These are phyloP conservation scores for Lactarius hengduanensis DNA, from an alignment of 768 basidiomycete genomes.

Conservation along the genomic window DNA sequence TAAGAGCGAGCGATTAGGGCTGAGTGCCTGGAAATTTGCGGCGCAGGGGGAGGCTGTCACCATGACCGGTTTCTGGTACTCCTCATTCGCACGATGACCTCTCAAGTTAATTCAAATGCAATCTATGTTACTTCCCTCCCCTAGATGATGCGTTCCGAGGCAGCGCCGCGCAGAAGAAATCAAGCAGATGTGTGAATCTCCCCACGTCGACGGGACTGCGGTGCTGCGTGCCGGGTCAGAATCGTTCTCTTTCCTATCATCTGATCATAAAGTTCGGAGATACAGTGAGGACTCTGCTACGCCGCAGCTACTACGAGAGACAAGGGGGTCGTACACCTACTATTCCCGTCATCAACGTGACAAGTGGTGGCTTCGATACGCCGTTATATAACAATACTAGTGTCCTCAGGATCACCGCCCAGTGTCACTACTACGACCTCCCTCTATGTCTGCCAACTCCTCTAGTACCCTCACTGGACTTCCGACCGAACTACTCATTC, in stretches of 20 bases:
- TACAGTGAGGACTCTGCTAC: neutral
- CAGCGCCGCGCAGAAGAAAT: neutral
- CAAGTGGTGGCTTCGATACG: neutral
- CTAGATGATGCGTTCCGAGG: neutral
- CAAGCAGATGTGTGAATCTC: neutral
- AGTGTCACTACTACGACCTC: neutral
- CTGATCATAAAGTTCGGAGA: neutral
- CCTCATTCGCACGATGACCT: neutral
- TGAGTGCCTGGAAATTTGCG: neutral
- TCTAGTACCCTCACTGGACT: neutral
- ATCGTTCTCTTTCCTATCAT: neutral
- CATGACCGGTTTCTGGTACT: neutral
- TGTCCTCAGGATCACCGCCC: neutral
- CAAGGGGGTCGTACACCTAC: neutral
- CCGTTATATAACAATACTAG: neutral
- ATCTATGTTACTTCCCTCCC: neutral
- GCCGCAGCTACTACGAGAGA: neutral
- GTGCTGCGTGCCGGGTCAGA: neutral
- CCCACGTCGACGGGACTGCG: neutral
- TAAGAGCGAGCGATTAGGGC: neutral
- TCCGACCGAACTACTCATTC: conserved; percentile 1
- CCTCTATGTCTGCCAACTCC: neutral
- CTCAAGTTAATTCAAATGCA: too few relatives aligned
- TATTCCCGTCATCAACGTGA: neutral
- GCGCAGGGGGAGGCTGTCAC: neutral